These are phyloP conservation scores for Monosporozyma solicola DNA, from an alignment of 805 yeast genomes.

Conservation along the genomic window DNA sequence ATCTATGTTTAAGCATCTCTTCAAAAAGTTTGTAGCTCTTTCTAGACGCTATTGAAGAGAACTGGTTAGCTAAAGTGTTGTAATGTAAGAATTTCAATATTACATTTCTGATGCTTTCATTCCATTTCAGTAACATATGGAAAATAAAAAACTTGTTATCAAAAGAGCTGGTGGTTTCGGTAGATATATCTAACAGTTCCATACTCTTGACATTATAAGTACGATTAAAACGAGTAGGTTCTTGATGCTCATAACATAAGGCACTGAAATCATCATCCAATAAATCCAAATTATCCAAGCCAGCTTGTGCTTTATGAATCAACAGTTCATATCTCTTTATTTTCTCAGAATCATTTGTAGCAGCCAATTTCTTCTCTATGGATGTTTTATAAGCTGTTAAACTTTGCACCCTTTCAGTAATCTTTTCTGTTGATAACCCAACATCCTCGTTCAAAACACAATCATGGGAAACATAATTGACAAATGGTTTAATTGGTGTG, in stretches of 20 bases:
- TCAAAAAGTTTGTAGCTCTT: conserved; percentile 44
- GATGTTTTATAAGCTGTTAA: conserved; percentile 37
- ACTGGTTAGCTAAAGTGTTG: conserved; percentile 37
- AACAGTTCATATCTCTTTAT: conserved; percentile 7
- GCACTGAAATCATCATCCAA: conserved; percentile 17
- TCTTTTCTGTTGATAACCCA: conserved; percentile 14
- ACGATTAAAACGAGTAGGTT: conserved; percentile 1
- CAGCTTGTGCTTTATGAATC: conserved; percentile 10
- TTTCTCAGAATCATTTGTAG: conserved; percentile 15
- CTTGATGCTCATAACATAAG: conserved; percentile 5
- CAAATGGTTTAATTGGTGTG: conserved; percentile 37
- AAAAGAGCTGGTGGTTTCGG: conserved; percentile 4
- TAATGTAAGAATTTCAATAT: conserved; percentile 51
- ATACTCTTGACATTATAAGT: conserved; percentile 4
- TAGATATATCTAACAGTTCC: conserved; percentile 16
- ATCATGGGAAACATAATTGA: conserved; percentile 48
- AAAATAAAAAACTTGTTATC: conserved; percentile 65
- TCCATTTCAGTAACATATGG: conserved; percentile 71
- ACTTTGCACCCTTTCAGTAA: conserved; percentile 15
- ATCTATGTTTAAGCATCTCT: conserved; percentile 35
- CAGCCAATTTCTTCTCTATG: conserved; percentile 32
- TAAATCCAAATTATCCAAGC: conserved; percentile 12
- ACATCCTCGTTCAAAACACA: conserved; percentile 38
- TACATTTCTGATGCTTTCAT: conserved; percentile 54
- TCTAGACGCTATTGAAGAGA: conserved; percentile 36